Evolutionary conservation across 2,329 filamentous ascomycete genomes (phyloP).

Genomic region (Colletotrichum sidae): DNA sequence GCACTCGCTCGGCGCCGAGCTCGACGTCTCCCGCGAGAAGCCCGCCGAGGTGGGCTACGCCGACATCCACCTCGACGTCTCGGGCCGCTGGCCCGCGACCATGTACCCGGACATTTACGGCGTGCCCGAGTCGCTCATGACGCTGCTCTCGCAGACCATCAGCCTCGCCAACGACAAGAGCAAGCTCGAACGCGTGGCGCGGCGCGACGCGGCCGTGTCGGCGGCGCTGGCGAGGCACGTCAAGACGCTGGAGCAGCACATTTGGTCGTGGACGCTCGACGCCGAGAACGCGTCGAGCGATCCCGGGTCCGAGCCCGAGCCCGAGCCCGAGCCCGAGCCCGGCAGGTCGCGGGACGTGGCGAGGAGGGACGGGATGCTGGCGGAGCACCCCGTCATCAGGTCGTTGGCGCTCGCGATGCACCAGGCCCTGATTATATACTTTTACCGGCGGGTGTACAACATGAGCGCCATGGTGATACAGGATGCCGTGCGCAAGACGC

Average conservation of each 20-base stretch:
- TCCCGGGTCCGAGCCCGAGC: not conserved
- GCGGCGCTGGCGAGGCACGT: slow-evolving; percentile 44
- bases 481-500: slow-evolving; percentile 48
- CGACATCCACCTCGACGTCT: slow-evolving; percentile 55
- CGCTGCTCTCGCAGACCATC: slow-evolving; percentile 54
- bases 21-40: slow-evolving; percentile 45
- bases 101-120: slow-evolving; percentile 59
- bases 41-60: slow-evolving; percentile 54
- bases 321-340: slow-evolving; percentile 6
- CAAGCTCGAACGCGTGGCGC: slow-evolving; percentile 41
- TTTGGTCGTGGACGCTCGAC: slow-evolving; percentile 45
- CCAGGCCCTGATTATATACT: slow-evolving; percentile 57
- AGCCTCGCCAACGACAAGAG: slow-evolving; percentile 57
- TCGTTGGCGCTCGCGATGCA: slow-evolving; percentile 53
- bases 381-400: slow-evolving; percentile 40
- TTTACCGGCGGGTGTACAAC: slow-evolving; percentile 56
- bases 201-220: slow-evolving; percentile 41
- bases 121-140: slow-evolving; percentile 54
- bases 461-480: slow-evolving; percentile 54
- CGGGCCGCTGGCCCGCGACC: slow-evolving; percentile 52
- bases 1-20: slow-evolving; percentile 38
- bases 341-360: slow-evolving; percentile 14
- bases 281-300: too few relatives aligned
- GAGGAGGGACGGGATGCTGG: slow-evolving; percentile 2
- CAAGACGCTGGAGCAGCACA: slow-evolving; percentile 46